A percentile compares a stretch with the other conserved stretches of the same genome.
These are phyloP conservation scores for Dimocarpus longan DNA, from an alignment of 345 rosid genomes.

Conservation along the genomic window DNA sequence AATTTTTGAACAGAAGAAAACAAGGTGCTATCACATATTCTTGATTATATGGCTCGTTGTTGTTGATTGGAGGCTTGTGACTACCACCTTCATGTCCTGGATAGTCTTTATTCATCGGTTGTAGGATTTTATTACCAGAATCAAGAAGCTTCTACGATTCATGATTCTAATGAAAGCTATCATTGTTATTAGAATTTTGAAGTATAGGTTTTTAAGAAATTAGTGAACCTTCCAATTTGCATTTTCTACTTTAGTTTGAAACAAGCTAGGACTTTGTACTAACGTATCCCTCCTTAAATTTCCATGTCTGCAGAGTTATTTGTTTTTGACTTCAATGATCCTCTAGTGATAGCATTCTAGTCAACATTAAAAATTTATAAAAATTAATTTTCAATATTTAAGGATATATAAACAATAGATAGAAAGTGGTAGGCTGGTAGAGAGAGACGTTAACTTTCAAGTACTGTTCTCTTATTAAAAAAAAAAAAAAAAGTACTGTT, in stretches of 20 bases:
- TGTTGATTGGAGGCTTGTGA: constrained; percentile 33
- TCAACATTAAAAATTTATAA: not conserved
- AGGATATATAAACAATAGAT: not conserved
- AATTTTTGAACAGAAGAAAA: not conserved
- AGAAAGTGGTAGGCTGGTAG: not conserved
- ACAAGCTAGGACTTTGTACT: not conserved
- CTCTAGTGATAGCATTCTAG: not conserved
- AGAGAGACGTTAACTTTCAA: constrained; percentile 3
- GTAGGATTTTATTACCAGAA: constrained; percentile 9
- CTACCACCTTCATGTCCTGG: not conserved
- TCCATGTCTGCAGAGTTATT: not conserved
- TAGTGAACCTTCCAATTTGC: constrained; percentile 1
- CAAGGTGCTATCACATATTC: not conserved
- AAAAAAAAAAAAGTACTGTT: too few species aligned
- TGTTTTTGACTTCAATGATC: constrained; percentile 1
- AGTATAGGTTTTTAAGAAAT: not conserved
- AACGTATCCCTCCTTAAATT: not conserved
- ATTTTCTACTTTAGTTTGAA: not conserved
- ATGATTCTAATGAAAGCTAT: not conserved
- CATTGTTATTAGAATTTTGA: not conserved
- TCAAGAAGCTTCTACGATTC: constrained; percentile 10
- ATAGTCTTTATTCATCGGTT: constrained; percentile 26
- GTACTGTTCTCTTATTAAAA: too few species aligned
- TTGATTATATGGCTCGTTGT: constrained; percentile 6
- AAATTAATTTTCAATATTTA: not conserved